A percentile compares a stretch with the other conserved stretches of the same genome.
These are phyloP conservation scores for Angophora floribunda DNA, from an alignment of 345 rosid species.

Conservation along the genomic window DNA sequence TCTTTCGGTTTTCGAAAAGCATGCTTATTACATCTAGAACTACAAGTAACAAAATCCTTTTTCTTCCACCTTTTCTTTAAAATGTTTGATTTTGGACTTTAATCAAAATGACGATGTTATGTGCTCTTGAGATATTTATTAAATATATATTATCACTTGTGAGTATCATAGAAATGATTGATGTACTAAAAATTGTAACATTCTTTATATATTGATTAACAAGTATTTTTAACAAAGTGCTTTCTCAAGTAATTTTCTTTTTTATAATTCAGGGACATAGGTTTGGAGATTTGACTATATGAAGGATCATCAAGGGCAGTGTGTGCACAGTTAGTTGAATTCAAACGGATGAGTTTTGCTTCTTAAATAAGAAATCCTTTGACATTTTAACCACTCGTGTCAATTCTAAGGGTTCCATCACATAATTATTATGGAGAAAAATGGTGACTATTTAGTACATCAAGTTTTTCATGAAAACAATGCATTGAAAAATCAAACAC, in stretches of 20 bases:
- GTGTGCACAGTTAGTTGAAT: accelerated
- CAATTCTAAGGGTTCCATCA: no score
- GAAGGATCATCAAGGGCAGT: not conserved
- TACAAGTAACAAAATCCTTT: not conserved
- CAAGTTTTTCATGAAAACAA: no score
- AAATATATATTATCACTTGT: no score
- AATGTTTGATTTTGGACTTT: not conserved
- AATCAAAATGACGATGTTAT: no score
- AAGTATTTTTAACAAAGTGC: not conserved
- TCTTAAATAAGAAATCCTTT: not conserved
- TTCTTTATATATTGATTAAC: not conserved
- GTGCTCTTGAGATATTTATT: not conserved
- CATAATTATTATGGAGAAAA: accelerated
- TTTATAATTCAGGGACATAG: not conserved
- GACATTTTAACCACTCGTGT: no score
- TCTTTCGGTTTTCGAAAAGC: not conserved
- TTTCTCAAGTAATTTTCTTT: not conserved
- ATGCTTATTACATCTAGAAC: not conserved
- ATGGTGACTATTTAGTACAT: not conserved
- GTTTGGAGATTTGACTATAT: not conserved
- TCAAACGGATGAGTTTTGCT: not conserved
- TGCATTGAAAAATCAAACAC: not conserved
- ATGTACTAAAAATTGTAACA: not conserved
- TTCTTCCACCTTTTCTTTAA: not conserved
- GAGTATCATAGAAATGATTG: not conserved